Conservation (phyloP, 305 asterid genomes). For the Solanum hybrid region DNA sequence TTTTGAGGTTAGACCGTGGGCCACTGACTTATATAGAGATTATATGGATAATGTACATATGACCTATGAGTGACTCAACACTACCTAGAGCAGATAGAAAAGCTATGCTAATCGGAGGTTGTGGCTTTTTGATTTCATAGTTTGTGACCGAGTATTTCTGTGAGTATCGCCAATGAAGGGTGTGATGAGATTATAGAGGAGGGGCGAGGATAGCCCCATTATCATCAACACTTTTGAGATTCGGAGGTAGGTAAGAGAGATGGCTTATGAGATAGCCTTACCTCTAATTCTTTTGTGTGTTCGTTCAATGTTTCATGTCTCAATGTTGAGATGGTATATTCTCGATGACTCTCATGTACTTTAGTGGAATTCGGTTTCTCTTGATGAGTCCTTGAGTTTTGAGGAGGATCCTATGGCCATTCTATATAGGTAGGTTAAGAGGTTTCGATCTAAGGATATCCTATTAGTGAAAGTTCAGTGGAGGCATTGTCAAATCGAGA, state of each 20-base stretch:
- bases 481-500: neutral
- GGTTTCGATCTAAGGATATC: neutral
- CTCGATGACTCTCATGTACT: neutral
- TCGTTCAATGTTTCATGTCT: neutral
- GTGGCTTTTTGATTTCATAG: neutral
- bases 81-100: neutral
- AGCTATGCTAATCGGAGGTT: too few species aligned
- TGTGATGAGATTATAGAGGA: neutral
- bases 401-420: neutral
- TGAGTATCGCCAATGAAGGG: neutral
- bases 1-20: neutral
- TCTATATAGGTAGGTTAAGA: neutral
- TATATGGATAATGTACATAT: too few species aligned
- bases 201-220: neutral
- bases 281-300: neutral
- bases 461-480: neutral
- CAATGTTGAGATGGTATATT: neutral
- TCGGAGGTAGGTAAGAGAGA: neutral
- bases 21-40: neutral
- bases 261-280: neutral
- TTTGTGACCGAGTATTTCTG: neutral
- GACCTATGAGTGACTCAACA: neutral
- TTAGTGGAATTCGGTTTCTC: too few species aligned
- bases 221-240: too few species aligned
- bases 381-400: neutral